Conservation (phyloP, 768 basidiomycete genomes). For the Kwoniella sp. region DNA sequence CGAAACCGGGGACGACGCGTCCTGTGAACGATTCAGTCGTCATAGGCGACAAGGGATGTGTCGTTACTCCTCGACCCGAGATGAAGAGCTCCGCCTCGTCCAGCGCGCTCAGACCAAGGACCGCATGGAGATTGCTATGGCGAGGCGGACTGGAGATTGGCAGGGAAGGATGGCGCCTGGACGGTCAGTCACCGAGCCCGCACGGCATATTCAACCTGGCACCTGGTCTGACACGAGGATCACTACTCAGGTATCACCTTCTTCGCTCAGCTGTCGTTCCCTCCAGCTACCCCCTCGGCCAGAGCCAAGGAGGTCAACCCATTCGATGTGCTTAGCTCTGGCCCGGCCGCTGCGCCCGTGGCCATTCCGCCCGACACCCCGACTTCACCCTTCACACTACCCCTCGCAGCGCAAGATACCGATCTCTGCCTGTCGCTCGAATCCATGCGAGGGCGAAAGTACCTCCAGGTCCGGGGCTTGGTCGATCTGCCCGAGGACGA, state of each 20-base stretch:
- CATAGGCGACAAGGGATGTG: no score
- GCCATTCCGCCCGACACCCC: not conserved
- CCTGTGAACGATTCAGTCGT: no score
- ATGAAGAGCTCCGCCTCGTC: no score
- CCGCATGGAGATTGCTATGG: constrained; percentile 45
- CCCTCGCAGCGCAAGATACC: constrained; percentile 30
- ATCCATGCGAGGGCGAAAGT: constrained; percentile 45
- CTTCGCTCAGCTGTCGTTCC: constrained; percentile 33
- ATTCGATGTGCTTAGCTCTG: constrained; percentile 24
- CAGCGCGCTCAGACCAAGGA: constrained; percentile 7
- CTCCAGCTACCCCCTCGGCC: constrained; percentile 25
- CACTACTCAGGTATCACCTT: constrained; percentile 37
- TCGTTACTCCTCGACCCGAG: constrained; percentile 4
- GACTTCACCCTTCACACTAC: constrained; percentile 38
- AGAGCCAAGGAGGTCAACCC: constrained; percentile 29
- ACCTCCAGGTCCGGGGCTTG: constrained; percentile 38
- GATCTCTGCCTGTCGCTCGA: constrained; percentile 49
- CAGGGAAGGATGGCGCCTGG: constrained; percentile 38
- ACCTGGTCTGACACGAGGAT: not conserved
- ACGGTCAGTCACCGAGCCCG: constrained; percentile 27
- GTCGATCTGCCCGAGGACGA: constrained; percentile 36
- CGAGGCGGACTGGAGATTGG: constrained; percentile 47
- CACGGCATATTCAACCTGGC: not conserved
- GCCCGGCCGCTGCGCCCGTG: not conserved
- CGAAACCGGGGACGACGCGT: no score